Conservation (phyloP, 495 filamentous ascomycete genomes). For the Penicillium macrosclerotiorum region DNA sequence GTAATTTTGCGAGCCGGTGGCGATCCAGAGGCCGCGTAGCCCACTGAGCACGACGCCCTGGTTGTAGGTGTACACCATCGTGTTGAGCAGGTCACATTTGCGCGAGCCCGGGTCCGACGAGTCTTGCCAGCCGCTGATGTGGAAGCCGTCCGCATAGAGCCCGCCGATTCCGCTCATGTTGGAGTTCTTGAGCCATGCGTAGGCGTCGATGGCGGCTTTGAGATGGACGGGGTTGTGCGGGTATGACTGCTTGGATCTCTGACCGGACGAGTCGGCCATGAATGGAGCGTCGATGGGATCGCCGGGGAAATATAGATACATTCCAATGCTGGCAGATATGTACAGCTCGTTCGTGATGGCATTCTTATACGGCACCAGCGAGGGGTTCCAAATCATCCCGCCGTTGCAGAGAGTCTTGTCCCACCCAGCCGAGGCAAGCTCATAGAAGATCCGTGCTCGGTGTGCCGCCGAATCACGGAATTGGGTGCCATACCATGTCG, state of each 20-base stretch:
- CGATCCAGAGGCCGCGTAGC: conserved; percentile 73
- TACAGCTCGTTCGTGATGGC: conserved; percentile 95
- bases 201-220: conserved; percentile 68
- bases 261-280: conserved; percentile 13
- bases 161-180: conserved; percentile 82
- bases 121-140: conserved; percentile 66
- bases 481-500: conserved; percentile 68
- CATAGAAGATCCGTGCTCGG: conserved; percentile 85
- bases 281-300: conserved; percentile 73
- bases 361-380: conserved; percentile 86
- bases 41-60: conserved; percentile 92
- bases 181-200: conserved; percentile 72
- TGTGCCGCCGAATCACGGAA: conserved; percentile 82
- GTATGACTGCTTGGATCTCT: conserved; percentile 19
- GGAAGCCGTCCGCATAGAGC: conserved; percentile 86
- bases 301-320: conserved; percentile 91
- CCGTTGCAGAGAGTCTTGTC: conserved; percentile 78
- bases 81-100: conserved; percentile 74
- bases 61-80: conserved; percentile 95
- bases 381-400: conserved; percentile 92
- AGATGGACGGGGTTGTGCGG: conserved; percentile 67
- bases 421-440: conserved; percentile 76
- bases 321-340: conserved; percentile 76
- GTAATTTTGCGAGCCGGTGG: conserved; percentile 63
- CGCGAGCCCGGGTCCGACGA: conserved; percentile 44